phyloP scores from a whole-genome alignment of 441 rosid species.

The Adansonia grandidieri region DNA sequence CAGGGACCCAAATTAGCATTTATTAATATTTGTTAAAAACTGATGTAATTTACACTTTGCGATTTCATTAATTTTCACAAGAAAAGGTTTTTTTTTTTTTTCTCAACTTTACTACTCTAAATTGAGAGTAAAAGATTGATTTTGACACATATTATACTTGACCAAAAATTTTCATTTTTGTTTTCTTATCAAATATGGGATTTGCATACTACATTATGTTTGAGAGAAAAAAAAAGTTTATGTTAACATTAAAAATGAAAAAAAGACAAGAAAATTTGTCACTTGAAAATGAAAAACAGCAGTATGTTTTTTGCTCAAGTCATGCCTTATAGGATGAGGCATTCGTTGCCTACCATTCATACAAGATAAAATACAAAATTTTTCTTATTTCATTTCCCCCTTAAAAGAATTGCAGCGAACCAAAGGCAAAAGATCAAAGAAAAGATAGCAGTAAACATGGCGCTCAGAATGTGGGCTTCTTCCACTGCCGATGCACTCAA shows the following conservation, averaged over 20 bases:
- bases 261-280: too few species aligned
- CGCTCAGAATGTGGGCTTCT: conserved; percentile 93
- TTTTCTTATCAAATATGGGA: neutral
- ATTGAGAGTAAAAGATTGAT: neutral
- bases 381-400: conserved; percentile 24
- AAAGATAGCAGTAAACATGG: conserved; percentile 51
- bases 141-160: neutral
- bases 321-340: conserved; percentile 62
- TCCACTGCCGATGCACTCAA: conserved; percentile 84
- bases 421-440: neutral
- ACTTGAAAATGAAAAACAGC: neutral
- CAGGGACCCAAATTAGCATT: too few species aligned
- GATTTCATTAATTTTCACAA: too few species aligned
- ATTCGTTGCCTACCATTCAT: conserved; percentile 73
- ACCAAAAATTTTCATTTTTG: neutral
- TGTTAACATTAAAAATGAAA: too few species aligned
- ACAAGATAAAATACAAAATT: conserved; percentile 48
- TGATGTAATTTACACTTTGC: too few species aligned
- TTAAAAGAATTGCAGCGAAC: conserved; percentile 12
- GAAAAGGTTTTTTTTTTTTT: too few species aligned
- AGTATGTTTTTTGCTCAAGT: neutral
- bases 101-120: too few species aligned
- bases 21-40: too few species aligned
- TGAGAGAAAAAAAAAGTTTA: neutral
- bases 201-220: neutral